phyloP scores from a whole-genome alignment of 176 grass and related monocot species.

The Chloris gayana region DNA sequence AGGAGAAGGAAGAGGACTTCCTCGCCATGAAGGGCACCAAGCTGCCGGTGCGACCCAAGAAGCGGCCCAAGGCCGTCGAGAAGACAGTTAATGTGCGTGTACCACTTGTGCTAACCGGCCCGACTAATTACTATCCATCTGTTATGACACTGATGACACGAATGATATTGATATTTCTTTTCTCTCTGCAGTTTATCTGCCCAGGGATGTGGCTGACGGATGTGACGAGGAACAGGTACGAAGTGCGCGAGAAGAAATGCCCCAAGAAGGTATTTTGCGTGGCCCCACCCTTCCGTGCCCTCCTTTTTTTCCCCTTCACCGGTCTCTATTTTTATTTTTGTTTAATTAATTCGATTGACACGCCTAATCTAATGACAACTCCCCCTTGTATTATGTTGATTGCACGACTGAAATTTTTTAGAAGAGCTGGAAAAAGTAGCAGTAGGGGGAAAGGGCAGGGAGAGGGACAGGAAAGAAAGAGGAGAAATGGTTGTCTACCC shows the following conservation, averaged over 20 bases:
- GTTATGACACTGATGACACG: background rate
- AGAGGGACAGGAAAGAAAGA: background rate
- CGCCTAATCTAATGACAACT: background rate
- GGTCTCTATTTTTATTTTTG: background rate
- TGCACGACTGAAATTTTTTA: too few relatives aligned
- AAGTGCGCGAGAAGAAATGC: conserved; percentile 88
- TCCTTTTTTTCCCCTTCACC: background rate
- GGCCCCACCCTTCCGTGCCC: too few relatives aligned
- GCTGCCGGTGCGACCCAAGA: conserved; percentile 78
- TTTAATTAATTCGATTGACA: background rate
- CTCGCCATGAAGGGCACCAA: conserved; percentile 76
- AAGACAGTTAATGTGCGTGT: conserved; percentile 55
- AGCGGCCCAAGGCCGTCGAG: conserved; percentile 67
- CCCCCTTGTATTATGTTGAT: background rate
- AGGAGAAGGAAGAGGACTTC: conserved; percentile 89
- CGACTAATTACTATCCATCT: background rate
- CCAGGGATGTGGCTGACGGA: conserved; percentile 85
- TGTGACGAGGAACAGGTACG: conserved; percentile 65
- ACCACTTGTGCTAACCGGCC: background rate
- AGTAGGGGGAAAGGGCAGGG: background rate
- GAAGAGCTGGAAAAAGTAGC: background rate
- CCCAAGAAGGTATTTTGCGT: conserved; percentile 64
- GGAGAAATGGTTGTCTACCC: background rate
- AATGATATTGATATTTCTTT: background rate
- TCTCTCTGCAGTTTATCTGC: conserved; percentile 42